These are phyloP conservation scores for Cyanidiococcus yangmingshanensis DNA, from an alignment of 23 red algal genomes.

Conservation along the genomic window DNA sequence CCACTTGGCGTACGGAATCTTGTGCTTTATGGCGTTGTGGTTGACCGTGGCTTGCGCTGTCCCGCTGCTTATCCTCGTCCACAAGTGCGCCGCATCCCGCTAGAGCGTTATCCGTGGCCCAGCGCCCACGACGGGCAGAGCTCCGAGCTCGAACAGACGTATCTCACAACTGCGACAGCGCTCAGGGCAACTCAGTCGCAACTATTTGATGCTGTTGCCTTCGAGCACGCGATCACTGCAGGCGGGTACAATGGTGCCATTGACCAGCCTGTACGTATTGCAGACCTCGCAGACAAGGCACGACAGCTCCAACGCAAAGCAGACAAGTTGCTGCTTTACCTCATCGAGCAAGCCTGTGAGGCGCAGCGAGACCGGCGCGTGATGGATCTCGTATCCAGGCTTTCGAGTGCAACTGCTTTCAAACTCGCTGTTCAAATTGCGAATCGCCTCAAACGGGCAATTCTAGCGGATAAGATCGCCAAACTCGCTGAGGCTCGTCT, in stretches of 20 bases:
- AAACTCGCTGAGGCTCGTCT: not conserved
- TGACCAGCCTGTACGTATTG: not conserved
- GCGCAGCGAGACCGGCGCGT: not conserved
- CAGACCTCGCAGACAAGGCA: not conserved
- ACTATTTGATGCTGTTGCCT: not conserved
- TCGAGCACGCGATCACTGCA: not conserved
- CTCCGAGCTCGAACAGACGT: not conserved
- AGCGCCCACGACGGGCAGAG: not conserved
- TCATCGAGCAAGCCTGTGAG: slow-evolving; percentile 15
- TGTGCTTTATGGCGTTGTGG: not conserved
- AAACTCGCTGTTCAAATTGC: slow-evolving; percentile 9
- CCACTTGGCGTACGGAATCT: slow-evolving; percentile 2
- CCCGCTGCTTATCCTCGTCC: not conserved
- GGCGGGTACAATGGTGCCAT: not conserved
- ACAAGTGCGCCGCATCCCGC: not conserved
- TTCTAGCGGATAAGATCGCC: slow-evolving; percentile 1
- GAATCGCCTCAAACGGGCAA: not conserved
- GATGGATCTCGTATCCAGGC: not conserved
- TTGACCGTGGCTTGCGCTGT: not conserved
- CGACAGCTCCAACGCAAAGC: not conserved
- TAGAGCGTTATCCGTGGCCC: not conserved
- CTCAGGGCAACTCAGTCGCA: not conserved
- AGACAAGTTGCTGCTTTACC: not conserved
- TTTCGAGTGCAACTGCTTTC: not conserved
- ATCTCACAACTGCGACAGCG: not conserved